phyloP scores from a whole-genome alignment of 768 basidiomycete species.

The Panaeolus cyanescens region DNA sequence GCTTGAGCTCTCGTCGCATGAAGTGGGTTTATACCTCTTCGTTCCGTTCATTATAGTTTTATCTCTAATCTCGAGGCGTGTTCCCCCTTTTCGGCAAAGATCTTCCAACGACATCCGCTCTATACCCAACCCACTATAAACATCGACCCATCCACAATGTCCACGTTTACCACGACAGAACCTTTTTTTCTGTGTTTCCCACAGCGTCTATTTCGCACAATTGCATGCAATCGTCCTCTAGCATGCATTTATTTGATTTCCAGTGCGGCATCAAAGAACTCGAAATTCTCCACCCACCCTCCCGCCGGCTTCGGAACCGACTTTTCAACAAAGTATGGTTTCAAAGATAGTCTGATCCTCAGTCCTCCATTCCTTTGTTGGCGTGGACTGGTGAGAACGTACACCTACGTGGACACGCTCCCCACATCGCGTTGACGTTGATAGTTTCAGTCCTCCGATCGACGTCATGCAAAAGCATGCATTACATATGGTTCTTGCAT shows the following conservation, averaged over 20 bases:
- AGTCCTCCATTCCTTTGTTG: not conserved
- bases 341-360: not conserved
- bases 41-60: not conserved
- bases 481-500: too few species aligned
- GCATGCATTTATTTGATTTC: not conserved
- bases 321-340: not conserved
- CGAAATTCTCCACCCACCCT: not conserved
- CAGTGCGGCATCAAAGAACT: slow-evolving; percentile 1
- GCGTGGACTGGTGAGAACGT: not conserved
- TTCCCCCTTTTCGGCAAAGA: slow-evolving; percentile 14
- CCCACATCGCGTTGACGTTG: too few species aligned
- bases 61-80: slow-evolving; percentile 12
- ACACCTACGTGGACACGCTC: too few species aligned
- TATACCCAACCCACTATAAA: slow-evolving; percentile 1
- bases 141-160: slow-evolving; percentile 11
- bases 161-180: slow-evolving; percentile 7
- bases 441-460: too few species aligned
- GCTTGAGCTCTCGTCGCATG: slow-evolving; percentile 22
- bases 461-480: too few species aligned
- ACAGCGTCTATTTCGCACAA: not conserved
- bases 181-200: not conserved
- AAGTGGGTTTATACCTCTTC: slow-evolving; percentile 18
- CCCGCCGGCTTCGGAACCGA: slow-evolving; percentile 1
- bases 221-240: not conserved
- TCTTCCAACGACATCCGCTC: slow-evolving; percentile 3